Conservation (phyloP, 176 grass and related monocot genomes). For the Poa pratensis region DNA sequence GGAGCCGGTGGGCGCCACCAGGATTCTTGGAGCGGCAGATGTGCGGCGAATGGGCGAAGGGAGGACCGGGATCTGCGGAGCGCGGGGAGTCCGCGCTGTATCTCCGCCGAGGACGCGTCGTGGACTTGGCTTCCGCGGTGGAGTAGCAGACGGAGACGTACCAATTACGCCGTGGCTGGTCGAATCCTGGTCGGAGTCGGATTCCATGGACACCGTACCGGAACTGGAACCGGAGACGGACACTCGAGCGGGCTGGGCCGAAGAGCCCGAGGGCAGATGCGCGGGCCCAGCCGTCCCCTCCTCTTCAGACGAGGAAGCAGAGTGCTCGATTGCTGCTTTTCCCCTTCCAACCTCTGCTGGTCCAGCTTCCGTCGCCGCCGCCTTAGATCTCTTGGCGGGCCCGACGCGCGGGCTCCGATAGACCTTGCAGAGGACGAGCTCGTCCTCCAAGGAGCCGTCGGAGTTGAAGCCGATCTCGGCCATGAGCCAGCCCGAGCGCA, state of each 20-base stretch:
- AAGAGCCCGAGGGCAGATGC: background rate
- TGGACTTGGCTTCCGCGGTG: background rate
- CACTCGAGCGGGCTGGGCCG: background rate
- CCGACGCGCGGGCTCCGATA: constrained; percentile 24
- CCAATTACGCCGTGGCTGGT: background rate
- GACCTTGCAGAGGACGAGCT: constrained; percentile 25
- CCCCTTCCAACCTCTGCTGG: background rate
- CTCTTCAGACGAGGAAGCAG: background rate
- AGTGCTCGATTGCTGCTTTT: background rate
- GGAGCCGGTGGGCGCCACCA: background rate
- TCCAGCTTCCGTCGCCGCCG: background rate
- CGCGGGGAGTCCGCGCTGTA: background rate
- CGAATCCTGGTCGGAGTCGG: constrained; percentile 19
- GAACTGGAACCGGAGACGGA: background rate
- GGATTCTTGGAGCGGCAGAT: background rate
- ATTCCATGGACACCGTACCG: background rate
- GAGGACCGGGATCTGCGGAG: background rate
- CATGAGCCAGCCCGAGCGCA: constrained; percentile 56
- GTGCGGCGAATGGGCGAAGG: background rate
- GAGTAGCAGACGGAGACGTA: constrained; percentile 10
- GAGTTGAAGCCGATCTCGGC: constrained; percentile 48
- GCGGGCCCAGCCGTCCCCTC: background rate
- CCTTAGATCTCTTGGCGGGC: constrained; percentile 3
- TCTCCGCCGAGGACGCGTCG: background rate
- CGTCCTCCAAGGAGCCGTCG: background rate